A percentile compares a stretch with the other conserved stretches of the same genome.
phyloP scores from a whole-genome alignment of 768 basidiomycete species.

The Kwoniella heveanensis region DNA sequence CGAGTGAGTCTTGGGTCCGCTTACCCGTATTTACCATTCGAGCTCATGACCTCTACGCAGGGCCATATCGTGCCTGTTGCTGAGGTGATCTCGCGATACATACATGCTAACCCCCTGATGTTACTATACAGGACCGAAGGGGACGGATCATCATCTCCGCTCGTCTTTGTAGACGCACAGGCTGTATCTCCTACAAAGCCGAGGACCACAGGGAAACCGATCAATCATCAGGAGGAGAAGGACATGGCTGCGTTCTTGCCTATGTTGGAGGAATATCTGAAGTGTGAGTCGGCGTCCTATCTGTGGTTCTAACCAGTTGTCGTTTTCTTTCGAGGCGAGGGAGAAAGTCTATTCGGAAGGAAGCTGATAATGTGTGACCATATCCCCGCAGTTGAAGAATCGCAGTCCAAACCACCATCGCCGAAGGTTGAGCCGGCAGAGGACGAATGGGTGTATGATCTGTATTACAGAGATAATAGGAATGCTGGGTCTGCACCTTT shows the following conservation, averaged over 20 bases:
- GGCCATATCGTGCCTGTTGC: too few relatives aligned
- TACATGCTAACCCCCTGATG: too few relatives aligned
- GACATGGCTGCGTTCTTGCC: slow-evolving; percentile 55
- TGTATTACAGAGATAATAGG: slow-evolving; percentile 52
- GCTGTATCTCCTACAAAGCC: slow-evolving; percentile 29
- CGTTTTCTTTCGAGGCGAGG: too few relatives aligned
- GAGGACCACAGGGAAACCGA: background rate
- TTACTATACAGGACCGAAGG: slow-evolving; percentile 14
- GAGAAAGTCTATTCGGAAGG: too few relatives aligned
- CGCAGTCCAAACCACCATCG: slow-evolving; percentile 13
- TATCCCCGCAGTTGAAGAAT: slow-evolving; percentile 25
- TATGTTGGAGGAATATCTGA: slow-evolving; percentile 54
- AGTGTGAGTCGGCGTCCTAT: too few relatives aligned
- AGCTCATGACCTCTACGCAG: too few relatives aligned
- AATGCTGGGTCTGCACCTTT: slow-evolving; percentile 16
- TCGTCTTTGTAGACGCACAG: slow-evolving; percentile 50
- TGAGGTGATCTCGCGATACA: too few relatives aligned
- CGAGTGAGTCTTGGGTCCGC: too few relatives aligned
- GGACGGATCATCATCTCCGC: slow-evolving; percentile 8
- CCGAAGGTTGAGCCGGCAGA: slow-evolving; percentile 6
- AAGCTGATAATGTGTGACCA: too few relatives aligned
- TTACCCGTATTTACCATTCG: too few relatives aligned
- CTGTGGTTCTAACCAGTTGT: too few relatives aligned
- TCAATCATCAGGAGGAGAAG: slow-evolving; percentile 32
- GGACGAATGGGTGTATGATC: slow-evolving; percentile 52